These are phyloP conservation scores for Eimeria zaria DNA, from an alignment of 169 alveolate genomes.

Conservation along the genomic window DNA sequence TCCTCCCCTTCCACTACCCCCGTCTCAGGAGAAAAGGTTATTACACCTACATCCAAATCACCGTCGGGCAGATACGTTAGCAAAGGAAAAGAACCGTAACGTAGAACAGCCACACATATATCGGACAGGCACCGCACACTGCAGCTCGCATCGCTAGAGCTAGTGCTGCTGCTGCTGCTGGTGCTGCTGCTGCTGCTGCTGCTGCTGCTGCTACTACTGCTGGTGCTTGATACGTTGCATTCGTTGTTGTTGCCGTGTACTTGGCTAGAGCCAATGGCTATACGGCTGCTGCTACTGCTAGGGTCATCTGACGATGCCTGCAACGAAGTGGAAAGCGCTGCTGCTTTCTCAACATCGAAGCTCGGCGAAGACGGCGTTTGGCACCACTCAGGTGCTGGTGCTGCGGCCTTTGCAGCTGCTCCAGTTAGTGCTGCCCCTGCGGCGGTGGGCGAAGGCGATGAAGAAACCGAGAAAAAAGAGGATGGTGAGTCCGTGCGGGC, in stretches of 20 bases:
- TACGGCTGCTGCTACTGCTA: constrained; percentile 40
- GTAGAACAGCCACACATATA: constrained; percentile 79
- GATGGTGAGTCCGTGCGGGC: constrained; percentile 64
- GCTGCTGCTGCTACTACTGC: constrained; percentile 18
- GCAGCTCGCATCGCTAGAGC: constrained; percentile 36
- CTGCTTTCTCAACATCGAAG: not conserved
- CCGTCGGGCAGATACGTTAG: constrained; percentile 86
- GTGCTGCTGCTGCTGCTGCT: constrained; percentile 3
- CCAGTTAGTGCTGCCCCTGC: constrained; percentile 45
- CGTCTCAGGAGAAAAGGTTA: constrained; percentile 60
- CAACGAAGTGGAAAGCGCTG: not conserved
- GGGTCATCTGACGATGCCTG: constrained; percentile 19
- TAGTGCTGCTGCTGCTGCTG: constrained; percentile 50
- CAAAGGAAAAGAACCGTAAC: constrained; percentile 85
- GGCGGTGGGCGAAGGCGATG: constrained; percentile 57
- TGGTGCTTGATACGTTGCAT: not conserved
- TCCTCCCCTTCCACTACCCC: constrained; percentile 83
- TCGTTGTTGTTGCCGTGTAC: constrained; percentile 29
- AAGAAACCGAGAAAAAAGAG: constrained; percentile 45
- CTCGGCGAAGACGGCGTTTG: not conserved
- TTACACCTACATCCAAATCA: constrained; percentile 84
- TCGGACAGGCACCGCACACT: constrained; percentile 69
- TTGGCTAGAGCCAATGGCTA: constrained; percentile 18
- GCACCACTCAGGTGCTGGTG: constrained; percentile 12
- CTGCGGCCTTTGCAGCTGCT: constrained; percentile 38